Evolutionary conservation across 257 asterid species (phyloP).

Genomic region (Dorcoceras hygrometricum): DNA sequence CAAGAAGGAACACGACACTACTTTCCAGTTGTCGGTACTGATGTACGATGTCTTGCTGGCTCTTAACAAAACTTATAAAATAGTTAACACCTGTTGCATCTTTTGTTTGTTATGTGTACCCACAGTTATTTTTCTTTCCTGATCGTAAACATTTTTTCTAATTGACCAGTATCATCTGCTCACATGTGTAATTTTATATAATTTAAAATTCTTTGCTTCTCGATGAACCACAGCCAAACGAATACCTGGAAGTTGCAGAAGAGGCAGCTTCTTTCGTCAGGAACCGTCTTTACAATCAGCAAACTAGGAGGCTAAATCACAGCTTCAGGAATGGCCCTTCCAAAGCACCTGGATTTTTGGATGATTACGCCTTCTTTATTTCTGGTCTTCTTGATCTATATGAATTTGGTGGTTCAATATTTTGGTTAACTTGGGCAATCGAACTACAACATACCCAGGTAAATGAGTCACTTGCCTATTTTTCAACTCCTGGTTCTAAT

Average conservation of each 20-base stretch:
- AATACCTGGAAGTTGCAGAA: conserved; percentile 83
- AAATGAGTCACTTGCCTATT: conserved; percentile 8
- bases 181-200: no score
- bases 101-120: background rate
- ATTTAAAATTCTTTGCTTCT: background rate
- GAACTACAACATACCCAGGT: conserved; percentile 82
- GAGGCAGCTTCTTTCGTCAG: conserved; percentile 77
- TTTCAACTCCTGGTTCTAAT: background rate
- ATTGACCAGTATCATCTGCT: no score
- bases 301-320: conserved; percentile 63
- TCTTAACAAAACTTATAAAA: no score
- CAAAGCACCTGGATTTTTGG: conserved; percentile 89
- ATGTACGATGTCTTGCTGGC: conserved; percentile 43
- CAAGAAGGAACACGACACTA: conserved; percentile 52
- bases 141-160: no score
- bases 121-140: no score
- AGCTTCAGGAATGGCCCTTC: conserved; percentile 89
- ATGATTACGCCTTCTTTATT: conserved; percentile 82
- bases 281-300: conserved; percentile 61
- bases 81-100: no score
- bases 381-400: conserved; percentile 76
- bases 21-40: conserved; percentile 68
- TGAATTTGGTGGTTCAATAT: conserved; percentile 69
- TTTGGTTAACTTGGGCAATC: conserved; percentile 86
- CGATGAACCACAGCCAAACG: conserved; percentile 53